Evolutionary conservation across 768 basidiomycete species (phyloP), one percentile per base, ranked within the genome.

Genomic region (Kwoniella newhampshirensis): DNA sequence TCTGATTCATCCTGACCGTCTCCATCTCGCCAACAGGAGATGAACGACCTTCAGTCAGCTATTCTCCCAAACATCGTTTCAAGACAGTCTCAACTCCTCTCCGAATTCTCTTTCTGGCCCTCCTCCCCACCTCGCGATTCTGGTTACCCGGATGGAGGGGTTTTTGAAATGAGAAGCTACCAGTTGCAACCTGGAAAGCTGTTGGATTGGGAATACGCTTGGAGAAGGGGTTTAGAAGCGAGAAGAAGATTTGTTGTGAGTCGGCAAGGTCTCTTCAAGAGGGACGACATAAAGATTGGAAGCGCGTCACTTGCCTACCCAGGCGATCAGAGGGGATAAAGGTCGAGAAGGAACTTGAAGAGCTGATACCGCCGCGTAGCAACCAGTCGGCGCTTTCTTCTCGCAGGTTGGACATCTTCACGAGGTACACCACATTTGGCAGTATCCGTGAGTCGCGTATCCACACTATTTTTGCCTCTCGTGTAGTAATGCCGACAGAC

Each of bases 201-300:
- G 51, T 78, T 98, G 52, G 92, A 98, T 69, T 98, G 96, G 96
- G 96, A 98, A 73, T 81, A 84, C 53, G 82, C 90, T 59, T 98
- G 96, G 94, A 85, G 92, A 60, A 83, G 82, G 73, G 96, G 96
- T 9, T 89, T 99, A 45, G 94, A 98, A 71, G 96, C 96, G 11
- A 85, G 96, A 48, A 82, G 86, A 60, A 85, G 87, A 75, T 88
- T 88, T 70, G 86, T 94, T 3, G 77, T 52, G 83, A 84, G 55
- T 93, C 30, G 48, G 4, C 23, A 6, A 43, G 30, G 23, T 4
- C 5, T 17, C 32, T 6, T 50, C 12, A 5, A 42, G 17, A n/a
- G 40, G n/a, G n/a, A n/a, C n/a, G n/a, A n/a, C n/a, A n/a, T n/a
- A n/a, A n/a, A n/a, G 36, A 27, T 23, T 30, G 12, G 8, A 15